Base-by-base conservation (phyloP, 495 filamentous ascomycete species). In the Penicillium lividum region DNA sequence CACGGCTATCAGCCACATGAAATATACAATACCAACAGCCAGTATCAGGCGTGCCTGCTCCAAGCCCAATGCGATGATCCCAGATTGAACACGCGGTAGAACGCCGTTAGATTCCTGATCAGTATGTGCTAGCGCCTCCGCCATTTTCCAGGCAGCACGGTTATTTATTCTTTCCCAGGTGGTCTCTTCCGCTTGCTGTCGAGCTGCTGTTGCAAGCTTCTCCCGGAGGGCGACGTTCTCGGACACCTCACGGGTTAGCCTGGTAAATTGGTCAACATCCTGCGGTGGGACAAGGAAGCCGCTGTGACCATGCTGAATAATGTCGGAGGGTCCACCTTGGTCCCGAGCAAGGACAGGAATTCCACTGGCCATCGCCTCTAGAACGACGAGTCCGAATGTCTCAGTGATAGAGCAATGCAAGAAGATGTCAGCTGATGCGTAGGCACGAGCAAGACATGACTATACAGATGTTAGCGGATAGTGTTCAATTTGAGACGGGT, bases 161-260 rank as follows among this genome's bases (percentile, higher is more conserved):
- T 84, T 83, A 66, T 84, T 82, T 66, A 86, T 84, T 68, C 79
- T 82, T 64, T 86, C 83, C 85, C 85, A 88, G 1, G 82, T 86
- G 6, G 82, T 82, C 46, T 82, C 76, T 46, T 82, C 78, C 0
- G 83, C 85, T 49, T 82, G 77, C 30, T 64, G 45, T 30, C 82
- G 69, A 8, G 82, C 77, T 5, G 73, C 72, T 0, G 42, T n/a
- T 9, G 69, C 63, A 57, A 86, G 72, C 4, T 53, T 50, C n/a
- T 55, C 38, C 11, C 80, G 75, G 13, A 77, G 61, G 0, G 47
- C 49, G 0, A 55, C 16, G 58, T 86, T 77, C 15, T 42, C 57
- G 3, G 73, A 68, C 4, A 86, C 66, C 18, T 73, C 44, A 3
- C 74, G 51, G 1, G 80, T 77, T 59, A 74, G 73, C 22, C 65